These are phyloP conservation scores for Agroathelia rolfsii DNA, from an alignment of 1,284 basidiomycete species.

Conservation along the genomic window DNA sequence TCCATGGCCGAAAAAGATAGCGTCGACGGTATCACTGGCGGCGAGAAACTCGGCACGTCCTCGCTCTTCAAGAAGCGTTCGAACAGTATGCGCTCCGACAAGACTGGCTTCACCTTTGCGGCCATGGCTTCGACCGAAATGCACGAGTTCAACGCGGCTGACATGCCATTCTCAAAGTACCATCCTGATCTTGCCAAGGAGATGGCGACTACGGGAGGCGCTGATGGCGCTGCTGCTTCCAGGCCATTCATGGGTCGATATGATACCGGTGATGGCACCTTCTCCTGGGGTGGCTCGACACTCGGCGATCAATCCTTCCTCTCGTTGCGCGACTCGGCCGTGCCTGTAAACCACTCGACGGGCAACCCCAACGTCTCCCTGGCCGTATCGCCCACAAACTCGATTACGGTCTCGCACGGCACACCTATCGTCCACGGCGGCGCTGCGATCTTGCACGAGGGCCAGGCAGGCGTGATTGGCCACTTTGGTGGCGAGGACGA, in stretches of 20 bases:
- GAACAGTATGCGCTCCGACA: constrained; percentile 40
- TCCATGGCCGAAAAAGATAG: constrained; percentile 26
- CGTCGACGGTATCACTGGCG: constrained; percentile 33
- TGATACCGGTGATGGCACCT: constrained; percentile 19
- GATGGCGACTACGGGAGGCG: constrained; percentile 26
- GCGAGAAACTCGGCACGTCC: constrained; percentile 39
- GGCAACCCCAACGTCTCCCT: constrained; percentile 24
- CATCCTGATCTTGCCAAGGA: constrained; percentile 45
- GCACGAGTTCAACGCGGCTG: constrained; percentile 8
- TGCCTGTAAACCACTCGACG: constrained; percentile 21
- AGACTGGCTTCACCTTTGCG: constrained; percentile 18
- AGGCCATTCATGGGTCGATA: constrained; percentile 32
- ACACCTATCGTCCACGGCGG: constrained; percentile 45
- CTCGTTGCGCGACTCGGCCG: constrained; percentile 23
- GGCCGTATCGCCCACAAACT: constrained; percentile 37
- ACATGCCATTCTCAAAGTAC: constrained; percentile 29
- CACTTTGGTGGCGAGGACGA: too few relatives aligned
- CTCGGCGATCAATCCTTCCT: constrained; percentile 38
- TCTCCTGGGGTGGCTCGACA: constrained; percentile 50
- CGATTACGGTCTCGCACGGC: constrained; percentile 38
- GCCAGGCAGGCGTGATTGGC: constrained; percentile 18
- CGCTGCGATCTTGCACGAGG: constrained; percentile 48
- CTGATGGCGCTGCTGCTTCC: constrained; percentile 10
- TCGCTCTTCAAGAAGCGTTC: constrained; percentile 63
- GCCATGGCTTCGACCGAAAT: constrained; percentile 23